Percentiles rank a stretch among this genome's conserved stretches.
These are phyloP conservation scores for Wickerhamomyces kurtzmanii DNA, from an alignment of 805 yeast species.

Conservation along the genomic window DNA sequence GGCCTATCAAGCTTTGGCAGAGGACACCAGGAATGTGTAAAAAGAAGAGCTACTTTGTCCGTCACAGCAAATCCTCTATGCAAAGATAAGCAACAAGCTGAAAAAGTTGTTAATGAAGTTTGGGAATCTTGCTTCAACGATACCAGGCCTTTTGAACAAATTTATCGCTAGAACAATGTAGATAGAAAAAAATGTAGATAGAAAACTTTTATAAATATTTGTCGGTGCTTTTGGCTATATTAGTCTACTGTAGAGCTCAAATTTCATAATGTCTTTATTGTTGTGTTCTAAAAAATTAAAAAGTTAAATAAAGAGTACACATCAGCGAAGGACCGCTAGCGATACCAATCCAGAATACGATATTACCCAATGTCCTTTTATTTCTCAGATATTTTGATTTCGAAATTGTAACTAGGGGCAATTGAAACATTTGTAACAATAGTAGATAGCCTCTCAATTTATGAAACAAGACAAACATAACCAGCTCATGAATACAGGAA, in stretches of 20 bases:
- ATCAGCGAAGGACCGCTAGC: conserved; percentile 83
- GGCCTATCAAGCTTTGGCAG: conserved; percentile 45
- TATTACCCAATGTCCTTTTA: conserved; percentile 59
- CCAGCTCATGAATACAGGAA: conserved; percentile 79
- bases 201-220: not conserved
- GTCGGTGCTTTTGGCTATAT: not conserved
- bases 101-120: conserved; percentile 71
- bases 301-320: conserved; percentile 75
- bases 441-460: conserved; percentile 75
- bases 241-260: not conserved
- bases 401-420: conserved; percentile 66
- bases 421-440: conserved; percentile 75
- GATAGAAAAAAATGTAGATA: not conserved
- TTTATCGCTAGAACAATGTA: conserved; percentile 45
- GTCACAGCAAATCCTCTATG: conserved; percentile 86
- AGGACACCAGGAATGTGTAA: conserved; percentile 89
- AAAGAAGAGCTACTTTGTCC: conserved; percentile 78
- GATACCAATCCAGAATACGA: conserved; percentile 86
- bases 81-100: conserved; percentile 62
- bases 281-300: conserved; percentile 22
- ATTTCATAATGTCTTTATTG: not conserved
- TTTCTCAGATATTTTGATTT: conserved; percentile 47
- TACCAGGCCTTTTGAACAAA: conserved; percentile 91
- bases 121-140: conserved; percentile 92
- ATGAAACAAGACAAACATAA: conserved; percentile 83